Evolutionary conservation across 768 basidiomycete species (phyloP), one percentile per base, ranked within the genome.

Genomic region (Glaciozyma antarctica): DNA sequence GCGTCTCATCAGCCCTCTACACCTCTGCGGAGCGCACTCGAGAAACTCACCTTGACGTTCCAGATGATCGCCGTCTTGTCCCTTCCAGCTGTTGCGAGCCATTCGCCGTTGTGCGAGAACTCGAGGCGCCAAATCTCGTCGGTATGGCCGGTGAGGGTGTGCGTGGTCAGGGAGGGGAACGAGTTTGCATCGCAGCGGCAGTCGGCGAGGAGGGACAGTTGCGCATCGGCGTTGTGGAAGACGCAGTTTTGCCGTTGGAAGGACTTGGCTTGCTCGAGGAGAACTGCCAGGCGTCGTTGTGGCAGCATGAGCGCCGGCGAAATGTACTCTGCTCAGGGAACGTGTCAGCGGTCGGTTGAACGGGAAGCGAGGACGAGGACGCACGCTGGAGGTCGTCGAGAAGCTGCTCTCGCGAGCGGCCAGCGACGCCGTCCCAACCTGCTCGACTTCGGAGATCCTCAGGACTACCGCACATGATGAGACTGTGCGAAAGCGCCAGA

Each of bases 121-220:
- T 87, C 87, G 65, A 98, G 77, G 74, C 88, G 85, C 93, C 94
- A 98, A 51, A 99, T 92, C 75, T 99, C 91, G 74, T 98, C 90
- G 16, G 80, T 82, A 76, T 97, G 94, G 38, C 86, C 88, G 53
- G 85, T 83, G 65, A 97, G 79, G 59, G 92, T 86, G 30, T 87
- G 86, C 6, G 63, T 54, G 17, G 88, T 92, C 30, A 86, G 80
- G 53, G 83, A 82, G 10, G 95, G 95, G 78, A 99, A 98, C 48
- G 82, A 58, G 32, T 83, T 82, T 73, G 86, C 82, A 67, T 85
- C 83, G 78, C 93, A 95, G 60, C 82, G 78, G 74, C 94, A 90
- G 76, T 99, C 92, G 56, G 82, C 81, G 73, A 90, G 90, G 57
- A 99, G 78, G n/a, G 91, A 90, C 75, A 87, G 86, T 41, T 84